Conservation (phyloP, 306 rosid genomes). For the Senna tora region DNA sequence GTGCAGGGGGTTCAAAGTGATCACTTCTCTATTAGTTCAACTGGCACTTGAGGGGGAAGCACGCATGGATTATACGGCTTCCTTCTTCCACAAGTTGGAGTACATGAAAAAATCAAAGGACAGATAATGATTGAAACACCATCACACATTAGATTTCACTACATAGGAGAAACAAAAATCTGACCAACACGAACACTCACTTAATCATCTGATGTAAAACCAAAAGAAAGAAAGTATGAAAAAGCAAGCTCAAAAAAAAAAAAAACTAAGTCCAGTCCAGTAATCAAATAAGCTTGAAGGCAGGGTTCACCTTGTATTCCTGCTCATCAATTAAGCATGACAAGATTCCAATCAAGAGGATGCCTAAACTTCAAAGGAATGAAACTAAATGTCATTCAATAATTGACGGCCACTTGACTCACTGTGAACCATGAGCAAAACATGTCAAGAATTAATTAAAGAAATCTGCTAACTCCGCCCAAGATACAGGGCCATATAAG, state of each 20-base stretch:
- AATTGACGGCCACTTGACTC: slow-evolving; percentile 3
- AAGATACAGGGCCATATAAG: neutral
- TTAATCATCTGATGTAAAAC: neutral
- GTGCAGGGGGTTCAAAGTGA: neutral
- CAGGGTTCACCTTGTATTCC: slow-evolving; percentile 3
- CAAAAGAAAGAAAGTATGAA: neutral
- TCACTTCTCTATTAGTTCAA: neutral
- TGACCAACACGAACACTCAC: neutral
- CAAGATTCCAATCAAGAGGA: too few species aligned
- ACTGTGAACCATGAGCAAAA: neutral
- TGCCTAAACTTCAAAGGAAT: neutral
- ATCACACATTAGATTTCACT: neutral
- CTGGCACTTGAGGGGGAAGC: neutral
- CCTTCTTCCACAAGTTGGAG: neutral
- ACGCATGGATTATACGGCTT: neutral
- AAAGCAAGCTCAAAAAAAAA: neutral
- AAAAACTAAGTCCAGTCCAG: neutral
- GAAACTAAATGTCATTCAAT: slow-evolving; percentile 3
- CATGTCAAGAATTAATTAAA: neutral
- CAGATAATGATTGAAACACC: neutral
- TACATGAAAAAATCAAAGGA: neutral
- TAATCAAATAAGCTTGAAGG: neutral
- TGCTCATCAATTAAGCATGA: neutral
- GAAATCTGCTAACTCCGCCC: neutral
- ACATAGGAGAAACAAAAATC: neutral